Percentiles rank a stretch among this genome's conserved stretches.
Evolutionary conservation across 148 eudicot species (phyloP).

Genomic region (Rhododendron mucronatum): DNA sequence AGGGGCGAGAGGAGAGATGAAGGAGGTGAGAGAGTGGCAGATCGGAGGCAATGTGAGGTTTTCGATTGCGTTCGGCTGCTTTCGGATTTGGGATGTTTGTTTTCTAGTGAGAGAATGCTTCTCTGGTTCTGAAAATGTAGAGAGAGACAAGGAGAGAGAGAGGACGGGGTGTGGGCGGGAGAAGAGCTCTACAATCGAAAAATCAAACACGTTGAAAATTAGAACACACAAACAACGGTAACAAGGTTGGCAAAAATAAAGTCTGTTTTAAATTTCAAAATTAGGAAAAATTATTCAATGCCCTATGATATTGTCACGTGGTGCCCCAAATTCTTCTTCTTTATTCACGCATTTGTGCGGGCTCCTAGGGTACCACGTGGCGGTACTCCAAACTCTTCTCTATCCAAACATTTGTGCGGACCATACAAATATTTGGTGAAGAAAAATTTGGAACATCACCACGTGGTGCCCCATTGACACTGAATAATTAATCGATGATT

Average conservation of each 20-base stretch:
- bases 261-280: not conserved
- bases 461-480: no score
- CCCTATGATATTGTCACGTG: fast-evolving
- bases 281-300: not conserved
- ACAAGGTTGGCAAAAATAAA: not conserved
- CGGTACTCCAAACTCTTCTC: no score
- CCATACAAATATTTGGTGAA: no score
- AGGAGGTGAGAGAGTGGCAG: not conserved
- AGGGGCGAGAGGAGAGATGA: not conserved
- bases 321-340: no score
- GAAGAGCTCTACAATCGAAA: not conserved
- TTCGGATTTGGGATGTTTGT: not conserved
- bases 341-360: no score
- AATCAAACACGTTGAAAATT: conserved; percentile 5
- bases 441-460: no score
- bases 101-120: not conserved
- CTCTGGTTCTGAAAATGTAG: not conserved
- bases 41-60: not conserved
- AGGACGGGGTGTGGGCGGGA: conserved; percentile 10
- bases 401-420: no score
- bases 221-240: not conserved
- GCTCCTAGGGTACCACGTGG: no score
- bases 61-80: not conserved
- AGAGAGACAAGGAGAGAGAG: conserved; percentile 6
- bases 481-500: no score